A percentile compares a stretch with the other conserved stretches of the same genome.
These are phyloP conservation scores for Tricholoma terreum DNA, from an alignment of 768 basidiomycete genomes.

Conservation along the genomic window DNA sequence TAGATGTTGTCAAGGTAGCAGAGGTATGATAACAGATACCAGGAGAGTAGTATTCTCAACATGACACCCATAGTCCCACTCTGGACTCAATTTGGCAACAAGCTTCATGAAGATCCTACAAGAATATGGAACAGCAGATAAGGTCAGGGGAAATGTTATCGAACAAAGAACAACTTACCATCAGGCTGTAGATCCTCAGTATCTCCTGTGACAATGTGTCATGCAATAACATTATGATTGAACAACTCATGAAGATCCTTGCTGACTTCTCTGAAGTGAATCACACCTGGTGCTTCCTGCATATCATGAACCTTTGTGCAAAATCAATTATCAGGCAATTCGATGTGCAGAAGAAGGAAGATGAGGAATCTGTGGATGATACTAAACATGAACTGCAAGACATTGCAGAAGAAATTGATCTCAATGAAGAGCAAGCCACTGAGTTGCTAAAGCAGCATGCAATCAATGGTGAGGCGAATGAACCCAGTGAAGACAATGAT, in stretches of 20 bases:
- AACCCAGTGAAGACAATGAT: not conserved
- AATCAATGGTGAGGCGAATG: not conserved
- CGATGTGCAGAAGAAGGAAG: too few species aligned
- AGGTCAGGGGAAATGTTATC: slow-evolving; percentile 19
- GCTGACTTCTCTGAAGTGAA: too few species aligned
- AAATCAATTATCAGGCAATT: too few species aligned
- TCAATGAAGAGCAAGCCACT: not conserved
- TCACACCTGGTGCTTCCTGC: too few species aligned
- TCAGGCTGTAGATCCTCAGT: slow-evolving; percentile 20
- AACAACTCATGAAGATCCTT: slow-evolving; percentile 19
- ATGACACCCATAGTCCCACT: slow-evolving; percentile 35
- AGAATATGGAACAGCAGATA: slow-evolving; percentile 29
- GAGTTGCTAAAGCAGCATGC: not conserved
- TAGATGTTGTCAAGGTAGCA: slow-evolving; percentile 34
- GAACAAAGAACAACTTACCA: slow-evolving; percentile 6
- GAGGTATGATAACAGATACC: not conserved
- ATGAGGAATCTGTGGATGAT: not conserved
- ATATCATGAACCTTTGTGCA: too few species aligned
- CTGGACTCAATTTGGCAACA: slow-evolving; percentile 30
- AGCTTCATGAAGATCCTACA: slow-evolving; percentile 31
- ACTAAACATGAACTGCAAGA: slow-evolving; percentile 2
- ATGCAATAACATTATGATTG: slow-evolving; percentile 31
- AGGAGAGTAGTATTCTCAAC: not conserved
- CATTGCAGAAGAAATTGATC: not conserved
- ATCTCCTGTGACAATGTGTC: slow-evolving; percentile 33